Evolutionary conservation across 805 yeast genomes (phyloP), one percentile per base, ranked within the genome.

Genomic region (Candida boidinii): DNA sequence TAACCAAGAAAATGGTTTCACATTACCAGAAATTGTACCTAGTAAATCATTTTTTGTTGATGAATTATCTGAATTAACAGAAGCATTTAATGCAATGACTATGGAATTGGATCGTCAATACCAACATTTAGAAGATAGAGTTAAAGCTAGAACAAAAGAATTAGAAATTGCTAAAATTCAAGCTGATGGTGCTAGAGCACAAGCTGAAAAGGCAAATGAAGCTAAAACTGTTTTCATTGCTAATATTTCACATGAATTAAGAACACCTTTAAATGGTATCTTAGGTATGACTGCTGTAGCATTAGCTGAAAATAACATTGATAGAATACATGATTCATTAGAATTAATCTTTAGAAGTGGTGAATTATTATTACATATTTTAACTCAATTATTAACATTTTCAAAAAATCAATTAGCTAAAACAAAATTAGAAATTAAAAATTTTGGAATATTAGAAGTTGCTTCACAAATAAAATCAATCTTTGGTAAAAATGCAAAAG

Each of bases 231-330:
- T 85, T 6, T 86, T 86, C 52, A 79, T 86, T 47, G 95, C 96
- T 2, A 84, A 88, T 44, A 87, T 86, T 13, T 84, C 95, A 0
- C 96, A 86, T 54, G 98, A 92, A 60, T 66, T 92, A 49, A 73
- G 97, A 45, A 92, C 97, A 0, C 98, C 98, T 2, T 64, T 92
- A 40, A 92, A 92, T 54, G 98, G 98, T 52, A 92, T 92, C 26
- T 62, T 92, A 34, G 97, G 97, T 41, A 84, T 90, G 88, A 84
- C 96, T 0, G 82, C 94, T 3, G 81, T 90, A 36, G 88, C 95
- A 5, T 76, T 87, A 83, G 92, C 83, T 15, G 97, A 92, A 52
- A 66, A 65, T 19, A 90, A 84, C 43, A 66, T 67, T 4, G 56
- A 64, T 11, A 75, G 77, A 42, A 76, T 87, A 11, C 80, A 81